Percentiles rank a stretch among this genome's conserved stretches.
These are phyloP conservation scores for Warburgia ugandensis DNA, from an alignment of 164 flowering plant genomes.

Conservation along the genomic window DNA sequence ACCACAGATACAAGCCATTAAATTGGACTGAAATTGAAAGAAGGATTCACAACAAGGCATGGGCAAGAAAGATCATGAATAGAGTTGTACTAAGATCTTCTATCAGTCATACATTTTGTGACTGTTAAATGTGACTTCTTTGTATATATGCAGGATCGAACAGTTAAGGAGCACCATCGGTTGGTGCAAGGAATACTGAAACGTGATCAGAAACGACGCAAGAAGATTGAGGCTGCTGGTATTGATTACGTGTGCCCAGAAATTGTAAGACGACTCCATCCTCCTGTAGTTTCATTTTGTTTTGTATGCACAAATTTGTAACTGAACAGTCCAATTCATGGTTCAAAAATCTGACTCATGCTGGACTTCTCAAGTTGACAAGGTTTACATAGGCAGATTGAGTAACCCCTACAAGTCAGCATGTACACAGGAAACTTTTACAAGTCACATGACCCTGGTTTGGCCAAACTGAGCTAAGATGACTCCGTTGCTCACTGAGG, in stretches of 20 bases:
- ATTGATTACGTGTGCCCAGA: conserved; percentile 85
- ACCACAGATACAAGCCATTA: conserved; percentile 37
- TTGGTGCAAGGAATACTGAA: conserved; percentile 51
- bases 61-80: no score
- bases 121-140: no score
- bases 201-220: conserved; percentile 50
- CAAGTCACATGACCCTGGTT: no score
- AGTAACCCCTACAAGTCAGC: no score
- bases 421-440: no score
- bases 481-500: no score
- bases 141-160: conserved; percentile 49
- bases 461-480: no score
- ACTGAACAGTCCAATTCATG: not conserved
- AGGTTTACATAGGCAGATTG: not conserved
- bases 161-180: conserved; percentile 60
- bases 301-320: no score
- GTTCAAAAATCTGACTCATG: not conserved
- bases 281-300: not conserved
- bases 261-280: conserved; percentile 46
- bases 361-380: not conserved
- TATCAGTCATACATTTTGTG: no score
- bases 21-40: conserved; percentile 56
- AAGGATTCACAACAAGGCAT: conserved; percentile 71
- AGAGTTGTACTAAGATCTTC: no score
- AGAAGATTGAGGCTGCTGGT: conserved; percentile 78